Evolutionary conservation across 2,329 filamentous ascomycete species (phyloP), one percentile per base, ranked within the genome.

Genomic region (Fusarium protoensiforme): DNA sequence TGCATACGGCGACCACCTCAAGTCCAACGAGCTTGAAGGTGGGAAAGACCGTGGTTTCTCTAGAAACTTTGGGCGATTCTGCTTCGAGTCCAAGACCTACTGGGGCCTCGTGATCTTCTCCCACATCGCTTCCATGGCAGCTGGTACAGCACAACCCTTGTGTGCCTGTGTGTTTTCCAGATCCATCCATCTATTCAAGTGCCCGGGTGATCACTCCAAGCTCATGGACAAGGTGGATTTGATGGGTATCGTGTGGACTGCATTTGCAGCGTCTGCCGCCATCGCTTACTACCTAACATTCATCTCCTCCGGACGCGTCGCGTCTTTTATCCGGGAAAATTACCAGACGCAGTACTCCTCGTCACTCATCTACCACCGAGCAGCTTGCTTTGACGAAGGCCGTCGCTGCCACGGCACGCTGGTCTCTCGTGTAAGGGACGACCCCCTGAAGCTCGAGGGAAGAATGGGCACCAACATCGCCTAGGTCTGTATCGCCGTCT

Each of bases 391-490:
- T 68, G 91, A 92, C 72, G 80, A 86, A 0, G 87, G 91, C 56
- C 86, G 87, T 5, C 88, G 92, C 72, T 87, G 89, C 0, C 85
- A 88, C 0, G 91, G 91, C 2, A 88, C 90, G 8, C 84, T 92
- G 65, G 89, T 89, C 0, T 86, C 89, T 0, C 84, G 87, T 2
- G 79, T 91, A 2, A 85, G 87, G 3, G 81, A 86, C 16, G 90
- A 92, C 61, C 88, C 90, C 1, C 87, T 87, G 71, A 86, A 90
- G 60, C 81, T 92, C 5, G 88, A 92, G 78, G 89, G 92, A 78
- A 83, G 92, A 8, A 86, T 92, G 75, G 89, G 89, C 7, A 83
- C 88, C 51, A 91, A 92, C 77, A 89, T 92, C 86, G 87, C 90
- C 2, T 85, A 93, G 71, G 87, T 90, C 3, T 85, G 86, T 67